These are phyloP conservation scores for Nelumbo lutea DNA, from an alignment of 164 flowering plant species.

Conservation along the genomic window DNA sequence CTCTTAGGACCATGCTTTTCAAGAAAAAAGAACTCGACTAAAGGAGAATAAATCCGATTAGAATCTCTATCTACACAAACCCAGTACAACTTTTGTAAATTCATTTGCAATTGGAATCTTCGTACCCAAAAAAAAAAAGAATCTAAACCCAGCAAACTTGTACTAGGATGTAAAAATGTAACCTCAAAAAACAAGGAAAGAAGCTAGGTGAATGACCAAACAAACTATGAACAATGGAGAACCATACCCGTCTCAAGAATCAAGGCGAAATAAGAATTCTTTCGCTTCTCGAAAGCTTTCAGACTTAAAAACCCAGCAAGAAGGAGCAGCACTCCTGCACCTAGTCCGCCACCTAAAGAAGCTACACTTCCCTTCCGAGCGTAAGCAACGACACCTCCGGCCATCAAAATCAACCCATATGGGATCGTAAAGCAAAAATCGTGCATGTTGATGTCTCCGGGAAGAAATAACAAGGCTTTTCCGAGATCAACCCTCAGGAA, in stretches of 20 bases:
- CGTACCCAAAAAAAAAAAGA: not conserved
- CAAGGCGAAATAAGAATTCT: constrained; percentile 59
- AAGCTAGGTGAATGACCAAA: not conserved
- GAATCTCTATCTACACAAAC: too few species aligned
- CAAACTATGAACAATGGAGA: not conserved
- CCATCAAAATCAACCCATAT: constrained; percentile 57
- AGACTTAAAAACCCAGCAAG: constrained; percentile 78
- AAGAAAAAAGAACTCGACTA: too few species aligned
- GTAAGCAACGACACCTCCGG: constrained; percentile 76
- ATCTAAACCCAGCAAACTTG: too few species aligned
- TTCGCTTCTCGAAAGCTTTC: constrained; percentile 64
- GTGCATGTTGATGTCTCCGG: constrained; percentile 51
- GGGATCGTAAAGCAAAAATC: constrained; percentile 98
- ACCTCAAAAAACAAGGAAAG: not conserved
- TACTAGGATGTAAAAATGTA: not conserved
- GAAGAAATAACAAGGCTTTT: not conserved
- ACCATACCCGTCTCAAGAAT: constrained; percentile 63
- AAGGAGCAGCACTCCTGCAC: constrained; percentile 63
- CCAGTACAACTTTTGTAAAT: not conserved
- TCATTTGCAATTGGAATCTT: not conserved
- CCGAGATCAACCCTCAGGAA: not conserved
- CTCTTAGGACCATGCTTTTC: too few species aligned
- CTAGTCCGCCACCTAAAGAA: constrained; percentile 81
- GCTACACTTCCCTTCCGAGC: constrained; percentile 65
- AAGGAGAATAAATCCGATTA: too few species aligned